Percentiles rank a stretch among this genome's conserved stretches.
Evolutionary conservation across 2,329 filamentous ascomycete species (phyloP).

Genomic region (Colletotrichum cordylinicola): DNA sequence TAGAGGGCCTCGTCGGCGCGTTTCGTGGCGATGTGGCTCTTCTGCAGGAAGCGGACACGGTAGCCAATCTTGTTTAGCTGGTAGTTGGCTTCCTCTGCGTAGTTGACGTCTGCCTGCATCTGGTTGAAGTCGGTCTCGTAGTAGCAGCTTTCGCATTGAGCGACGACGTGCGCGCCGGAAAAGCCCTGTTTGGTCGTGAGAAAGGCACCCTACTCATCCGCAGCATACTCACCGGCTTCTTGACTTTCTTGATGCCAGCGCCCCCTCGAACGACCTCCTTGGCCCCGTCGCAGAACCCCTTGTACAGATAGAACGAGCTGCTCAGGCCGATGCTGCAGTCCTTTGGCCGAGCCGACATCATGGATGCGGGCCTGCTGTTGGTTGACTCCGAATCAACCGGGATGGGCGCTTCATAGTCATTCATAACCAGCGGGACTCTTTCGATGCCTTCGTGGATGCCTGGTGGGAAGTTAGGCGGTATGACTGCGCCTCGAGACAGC

Average conservation of each 20-base stretch:
- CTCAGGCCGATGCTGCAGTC: constrained; percentile 48
- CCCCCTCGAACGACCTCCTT: constrained; percentile 54
- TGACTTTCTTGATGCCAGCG: constrained; percentile 55
- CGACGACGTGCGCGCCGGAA: constrained; percentile 45
- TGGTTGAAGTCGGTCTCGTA: constrained; percentile 60
- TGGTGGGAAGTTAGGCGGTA: constrained; percentile 12
- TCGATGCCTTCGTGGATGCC: constrained; percentile 18
- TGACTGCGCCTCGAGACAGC: background rate
- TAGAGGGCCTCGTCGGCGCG: constrained; percentile 59
- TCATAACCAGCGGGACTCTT: background rate
- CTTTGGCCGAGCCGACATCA: constrained; percentile 23
- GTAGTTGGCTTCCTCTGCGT: constrained; percentile 54
- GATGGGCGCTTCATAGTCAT: constrained; percentile 38
- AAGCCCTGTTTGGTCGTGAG: constrained; percentile 39
- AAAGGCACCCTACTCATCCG: background rate
- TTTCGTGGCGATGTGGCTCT: constrained; percentile 56
- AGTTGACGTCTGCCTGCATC: constrained; percentile 57
- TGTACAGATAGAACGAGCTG: constrained; percentile 58
- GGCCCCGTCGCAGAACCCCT: constrained; percentile 62
- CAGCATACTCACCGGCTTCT: constrained; percentile 47
- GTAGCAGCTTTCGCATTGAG: constrained; percentile 58
- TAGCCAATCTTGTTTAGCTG: constrained; percentile 52
- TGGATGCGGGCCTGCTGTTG: constrained; percentile 14
- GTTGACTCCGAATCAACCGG: constrained; percentile 36
- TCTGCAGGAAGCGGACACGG: constrained; percentile 61